Evolutionary conservation across 1,284 basidiomycete species (phyloP), one percentile per base, ranked within the genome.

Genomic region (Austroboletus olivaceoglutinosus): DNA sequence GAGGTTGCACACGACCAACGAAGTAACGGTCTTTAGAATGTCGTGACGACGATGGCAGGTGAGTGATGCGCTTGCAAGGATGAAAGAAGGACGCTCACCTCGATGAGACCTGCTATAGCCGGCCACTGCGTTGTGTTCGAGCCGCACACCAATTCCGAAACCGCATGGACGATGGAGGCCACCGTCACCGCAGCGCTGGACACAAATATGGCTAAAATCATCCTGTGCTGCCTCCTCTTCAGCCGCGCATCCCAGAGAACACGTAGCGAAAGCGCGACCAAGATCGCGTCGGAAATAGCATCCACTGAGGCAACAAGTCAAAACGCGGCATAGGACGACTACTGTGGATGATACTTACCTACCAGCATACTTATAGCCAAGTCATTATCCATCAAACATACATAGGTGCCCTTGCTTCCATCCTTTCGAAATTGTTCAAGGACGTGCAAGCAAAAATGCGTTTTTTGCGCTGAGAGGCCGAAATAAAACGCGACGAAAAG

Each of bases 301-400:
- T 61, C 53, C 37, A 36, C 53, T 61, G 7, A 45, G 21, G 29
- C 19, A 27, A 40, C 23, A 15, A 27, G 47, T 53, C 22, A 53
- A 41, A 50, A 18, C 19, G 34, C n/a, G 23, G 29, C 22, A 25
- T 9, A 18, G 9, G 25, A 27, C 19, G 21, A 33, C 22, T 13
- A 4, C 23, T 21, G 33, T 25, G 16, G 15, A 19, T 23, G 36
- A 42, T 53, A 40, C 38, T 22, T 7, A 27, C 51, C 33, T 44
- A 30, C 36, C 38, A n/a, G 18, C 30, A 52, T 22, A 13, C 25
- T 8, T 23, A 38, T 38, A 18, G 40, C 30, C 33, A 18, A 19
- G 15, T 16, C 31, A n/a, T 12, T 23, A 25, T 49, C 18, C 15
- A 39, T 21, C 25, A 40, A 15, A 22, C 30, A 43, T 22, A 27